phyloP scores from a whole-genome alignment of 495 filamentous ascomycete genomes.

The Aspergillus mulundensis region DNA sequence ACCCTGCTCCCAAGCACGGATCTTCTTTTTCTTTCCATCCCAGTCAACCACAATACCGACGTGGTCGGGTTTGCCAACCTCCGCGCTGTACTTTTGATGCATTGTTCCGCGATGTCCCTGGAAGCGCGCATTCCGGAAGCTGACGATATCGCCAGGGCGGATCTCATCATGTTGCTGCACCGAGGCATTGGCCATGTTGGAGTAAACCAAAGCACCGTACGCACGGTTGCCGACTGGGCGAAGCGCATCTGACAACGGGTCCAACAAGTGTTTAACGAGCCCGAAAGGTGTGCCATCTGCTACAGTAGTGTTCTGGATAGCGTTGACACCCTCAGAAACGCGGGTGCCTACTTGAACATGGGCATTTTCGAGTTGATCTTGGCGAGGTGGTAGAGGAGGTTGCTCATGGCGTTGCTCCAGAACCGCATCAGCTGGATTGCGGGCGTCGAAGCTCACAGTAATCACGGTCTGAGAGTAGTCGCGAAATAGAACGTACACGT shows the following conservation, averaged over 20 bases:
- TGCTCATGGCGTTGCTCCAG: slow-evolving; percentile 85
- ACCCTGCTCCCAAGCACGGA: slow-evolving; percentile 92
- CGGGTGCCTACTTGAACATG: slow-evolving; percentile 71
- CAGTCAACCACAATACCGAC: slow-evolving; percentile 96
- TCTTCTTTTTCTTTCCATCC: slow-evolving; percentile 98
- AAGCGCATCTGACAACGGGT: slow-evolving; percentile 67
- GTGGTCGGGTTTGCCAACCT: slow-evolving; percentile 90
- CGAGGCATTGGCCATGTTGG: slow-evolving; percentile 89
- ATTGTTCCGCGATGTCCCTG: slow-evolving; percentile 93
- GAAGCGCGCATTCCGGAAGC: slow-evolving; percentile 89
- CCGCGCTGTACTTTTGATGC: slow-evolving; percentile 86
- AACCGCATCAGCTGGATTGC: slow-evolving; percentile 63
- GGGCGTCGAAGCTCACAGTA: slow-evolving; percentile 71
- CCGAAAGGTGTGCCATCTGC: slow-evolving; percentile 77
- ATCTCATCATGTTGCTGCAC: slow-evolving; percentile 92
- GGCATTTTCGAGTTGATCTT: slow-evolving; percentile 87
- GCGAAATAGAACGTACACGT: slow-evolving; percentile 80
- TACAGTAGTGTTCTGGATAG: slow-evolving; percentile 72
- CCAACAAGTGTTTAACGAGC: slow-evolving; percentile 74
- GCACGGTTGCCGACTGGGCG: slow-evolving; percentile 78
- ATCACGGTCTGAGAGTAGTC: slow-evolving; percentile 96
- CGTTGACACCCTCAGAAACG: slow-evolving; percentile 62
- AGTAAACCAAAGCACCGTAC: slow-evolving; percentile 89
- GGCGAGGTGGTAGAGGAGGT: slow-evolving; percentile 77
- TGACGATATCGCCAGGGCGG: slow-evolving; percentile 87